Evolutionary conservation across 2,329 filamentous ascomycete genomes (phyloP), one percentile per base, ranked within the genome.

Genomic region (Cercospora canescens): DNA sequence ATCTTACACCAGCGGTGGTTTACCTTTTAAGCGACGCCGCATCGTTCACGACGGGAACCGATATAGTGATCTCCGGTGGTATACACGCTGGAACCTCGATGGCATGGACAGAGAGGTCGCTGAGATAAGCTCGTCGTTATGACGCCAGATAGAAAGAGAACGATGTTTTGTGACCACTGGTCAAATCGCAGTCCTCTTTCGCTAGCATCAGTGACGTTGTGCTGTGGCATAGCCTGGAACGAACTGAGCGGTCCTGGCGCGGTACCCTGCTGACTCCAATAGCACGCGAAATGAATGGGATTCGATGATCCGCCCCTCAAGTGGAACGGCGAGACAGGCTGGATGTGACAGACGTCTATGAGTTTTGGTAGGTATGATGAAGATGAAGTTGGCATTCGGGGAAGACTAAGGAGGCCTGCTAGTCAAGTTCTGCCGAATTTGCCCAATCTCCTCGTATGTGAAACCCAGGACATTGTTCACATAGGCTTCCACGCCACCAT

Each of bases 1-100:
- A 85, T 60, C 82, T 85, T 18, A 69, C 67, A 18, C 67, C 67
- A 6, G 37, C 66, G 11, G 62, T 65, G 3, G 34, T 63, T 6
- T 67, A 63, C 41, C 26, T 69, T 11, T 30, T 69, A 14, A 65
- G 62, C 14, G 67, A 69, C 18, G 67, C 65, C 6, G 58, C 65
- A 28, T 61, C 59, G 2, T 69, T 67, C 35, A 69, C 67, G 24
- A 69, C 67, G 1, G 67, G 67, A 9, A 41, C 67, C 3, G 67
- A 69, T 34, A 56, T 69, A 8, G 32, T 64, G 6, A 55, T 69
- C 8, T 65, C 67, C 18, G 65, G 67, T 16, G 67, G 67, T 3
- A 41, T 69, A n/a, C 67, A 69, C 14, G 67, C 67, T 14, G 67
- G 67, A 16, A 60, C 56, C 12, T 64, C 56, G 16, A 60, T 64